phyloP scores from a whole-genome alignment of 495 filamentous ascomycete genomes.

The Echria macrotheca region DNA sequence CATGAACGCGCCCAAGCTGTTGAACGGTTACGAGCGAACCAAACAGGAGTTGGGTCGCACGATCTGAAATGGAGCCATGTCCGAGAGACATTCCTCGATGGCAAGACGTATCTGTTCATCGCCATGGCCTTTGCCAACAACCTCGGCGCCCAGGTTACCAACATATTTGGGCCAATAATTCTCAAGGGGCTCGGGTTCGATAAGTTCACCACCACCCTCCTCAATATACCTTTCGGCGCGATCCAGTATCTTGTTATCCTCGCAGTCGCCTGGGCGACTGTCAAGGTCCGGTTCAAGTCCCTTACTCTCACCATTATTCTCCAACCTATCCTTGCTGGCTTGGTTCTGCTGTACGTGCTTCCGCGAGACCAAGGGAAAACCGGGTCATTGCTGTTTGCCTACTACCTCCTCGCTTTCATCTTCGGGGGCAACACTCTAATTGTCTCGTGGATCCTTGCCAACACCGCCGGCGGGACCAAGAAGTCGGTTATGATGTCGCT shows the following conservation, averaged over 20 bases:
- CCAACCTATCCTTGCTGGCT: constrained; percentile 51
- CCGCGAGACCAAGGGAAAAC: constrained; percentile 38
- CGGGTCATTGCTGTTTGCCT: constrained; percentile 48
- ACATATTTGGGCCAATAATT: constrained; percentile 57
- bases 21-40: constrained; percentile 47
- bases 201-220: constrained; percentile 53
- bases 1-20: constrained; percentile 41
- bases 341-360: constrained; percentile 51
- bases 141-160: constrained; percentile 56
- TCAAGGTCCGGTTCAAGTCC: constrained; percentile 47
- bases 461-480: constrained; percentile 72
- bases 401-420: constrained; percentile 58
- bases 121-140: constrained; percentile 54
- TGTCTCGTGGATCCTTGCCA: constrained; percentile 46
- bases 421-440: constrained; percentile 49
- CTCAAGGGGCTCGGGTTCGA: constrained; percentile 55
- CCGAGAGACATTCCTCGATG: constrained; percentile 36
- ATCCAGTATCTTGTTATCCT: constrained; percentile 54
- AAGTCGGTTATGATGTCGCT: constrained; percentile 54
- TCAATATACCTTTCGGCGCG: constrained; percentile 60
- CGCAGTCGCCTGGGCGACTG: constrained; percentile 47
- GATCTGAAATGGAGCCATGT: constrained; percentile 46
- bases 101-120: constrained; percentile 45
- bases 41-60: constrained; percentile 53
- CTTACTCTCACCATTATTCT: constrained; percentile 43